Evolutionary conservation across 1,139 yeast genomes (phyloP).

Genomic region (Nakaseomyces nivariensis): DNA sequence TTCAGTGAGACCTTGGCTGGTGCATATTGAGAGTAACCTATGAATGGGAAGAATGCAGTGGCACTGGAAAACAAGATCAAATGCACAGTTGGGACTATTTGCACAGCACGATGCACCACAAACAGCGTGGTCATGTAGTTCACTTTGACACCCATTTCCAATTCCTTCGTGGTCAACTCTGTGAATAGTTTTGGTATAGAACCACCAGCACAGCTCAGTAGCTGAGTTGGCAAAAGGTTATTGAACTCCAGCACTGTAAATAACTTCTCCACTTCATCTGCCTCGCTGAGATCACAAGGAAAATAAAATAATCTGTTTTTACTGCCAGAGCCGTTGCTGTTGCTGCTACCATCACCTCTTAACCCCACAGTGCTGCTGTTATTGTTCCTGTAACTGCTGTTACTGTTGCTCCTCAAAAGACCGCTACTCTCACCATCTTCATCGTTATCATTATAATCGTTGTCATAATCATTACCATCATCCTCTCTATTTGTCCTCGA

Average conservation of each 20-base stretch:
- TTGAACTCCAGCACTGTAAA: slow-evolving; percentile 28
- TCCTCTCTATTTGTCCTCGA: not conserved
- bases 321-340: not conserved
- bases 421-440: not conserved
- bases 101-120: slow-evolving; percentile 51
- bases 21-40: slow-evolving; percentile 85
- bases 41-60: slow-evolving; percentile 74
- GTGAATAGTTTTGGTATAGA: slow-evolving; percentile 70
- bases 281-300: slow-evolving; percentile 58
- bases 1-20: slow-evolving; percentile 81
- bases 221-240: slow-evolving; percentile 47
- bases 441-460: not conserved
- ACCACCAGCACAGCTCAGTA: slow-evolving; percentile 83
- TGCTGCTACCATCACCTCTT: not conserved
- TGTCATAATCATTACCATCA: not conserved
- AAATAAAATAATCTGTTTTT: slow-evolving; percentile 37
- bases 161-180: slow-evolving; percentile 51
- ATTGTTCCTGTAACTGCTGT: slow-evolving; percentile 10
- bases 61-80: slow-evolving; percentile 73
- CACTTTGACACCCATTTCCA: slow-evolving; percentile 50
- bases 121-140: slow-evolving; percentile 70
- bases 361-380: not conserved
- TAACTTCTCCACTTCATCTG: slow-evolving; percentile 40
- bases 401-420: slow-evolving; percentile 4
- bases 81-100: slow-evolving; percentile 32